Percentiles rank a stretch among this genome's conserved stretches.
Evolutionary conservation across 2,329 filamentous ascomycete genomes (phyloP).

Genomic region (Metarhizium anisopliae): DNA sequence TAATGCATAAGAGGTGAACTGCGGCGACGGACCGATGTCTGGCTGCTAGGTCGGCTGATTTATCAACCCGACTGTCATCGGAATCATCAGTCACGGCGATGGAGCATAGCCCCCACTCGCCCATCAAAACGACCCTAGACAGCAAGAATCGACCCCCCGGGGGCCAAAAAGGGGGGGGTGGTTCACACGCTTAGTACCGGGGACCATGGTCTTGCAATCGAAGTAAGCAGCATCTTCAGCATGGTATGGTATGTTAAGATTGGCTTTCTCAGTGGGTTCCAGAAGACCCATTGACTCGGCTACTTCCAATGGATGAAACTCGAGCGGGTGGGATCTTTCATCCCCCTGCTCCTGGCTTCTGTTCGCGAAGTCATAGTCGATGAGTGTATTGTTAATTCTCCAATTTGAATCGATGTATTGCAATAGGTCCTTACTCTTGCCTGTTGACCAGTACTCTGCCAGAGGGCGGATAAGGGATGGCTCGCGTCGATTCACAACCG

Average conservation of each 20-base stretch:
- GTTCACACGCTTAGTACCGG: neutral
- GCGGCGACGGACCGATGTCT: neutral
- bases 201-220: neutral
- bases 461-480: neutral
- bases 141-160: neutral
- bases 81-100: no score
- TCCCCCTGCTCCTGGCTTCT: neutral
- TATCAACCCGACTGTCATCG: neutral
- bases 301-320: neutral
- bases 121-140: neutral
- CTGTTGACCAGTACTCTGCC: neutral
- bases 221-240: no score
- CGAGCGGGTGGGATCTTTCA: neutral
- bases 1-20: neutral
- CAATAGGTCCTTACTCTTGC: neutral
- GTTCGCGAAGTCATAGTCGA: neutral
- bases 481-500: neutral
- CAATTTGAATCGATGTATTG: neutral
- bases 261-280: neutral
- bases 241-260: no score
- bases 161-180: no score
- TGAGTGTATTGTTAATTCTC: neutral
- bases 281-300: neutral
- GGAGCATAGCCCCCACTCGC: neutral
- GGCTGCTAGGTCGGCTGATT: neutral